Evolutionary conservation across 306 rosid genomes (phyloP), one percentile per base, ranked within the genome.

Genomic region (Prosopis cineraria): DNA sequence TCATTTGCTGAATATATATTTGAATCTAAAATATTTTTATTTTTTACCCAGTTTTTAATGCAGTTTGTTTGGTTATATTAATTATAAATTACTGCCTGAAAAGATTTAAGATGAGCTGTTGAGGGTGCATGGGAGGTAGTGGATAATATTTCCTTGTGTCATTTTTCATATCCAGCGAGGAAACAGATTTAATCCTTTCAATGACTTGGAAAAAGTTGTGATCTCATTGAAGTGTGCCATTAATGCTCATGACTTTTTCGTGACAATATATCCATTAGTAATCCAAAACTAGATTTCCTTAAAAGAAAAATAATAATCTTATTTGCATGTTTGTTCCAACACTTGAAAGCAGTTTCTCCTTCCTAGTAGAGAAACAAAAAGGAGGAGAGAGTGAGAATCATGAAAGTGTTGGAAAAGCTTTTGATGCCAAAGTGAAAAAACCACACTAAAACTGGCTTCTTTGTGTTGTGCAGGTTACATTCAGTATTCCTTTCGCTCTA

Each of bases 401-500:
- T 17, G 60, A 25, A 24, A 73, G 39, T 41, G 10, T 24, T 55
- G 11, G 31, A 9, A 41, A 74, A 43, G 78, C 30, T 56, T 37
- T 10, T 16, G 36, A 41, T 31, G 33, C 43, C 5, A 19, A 29
- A 70, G 25, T 33, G 24, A 55, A 20, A 50, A 22, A 34, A 16
- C 6, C 4, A n/a, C 6, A 1, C 73, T 63, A 41, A 60, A 22
- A 20, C 53, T 65, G 4, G 1, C 4, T 29, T 10, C 5, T 30
- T 40, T 37, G 2, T 29, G 25, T 1, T 45, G 27, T 75, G 27
- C 84, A 92, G 95, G 80, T 89, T 72, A 93, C 87, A 7, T 92
- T 1, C 73, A 92, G 97, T 22, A 82, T 92, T 10, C 98, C 97
- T 0, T 92, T 90, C 55, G 97, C 97, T 14, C 47, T 94, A 24